Evolutionary conservation across 1,139 yeast genomes (phyloP).

Genomic region (Arxiozyma slooffiae): DNA sequence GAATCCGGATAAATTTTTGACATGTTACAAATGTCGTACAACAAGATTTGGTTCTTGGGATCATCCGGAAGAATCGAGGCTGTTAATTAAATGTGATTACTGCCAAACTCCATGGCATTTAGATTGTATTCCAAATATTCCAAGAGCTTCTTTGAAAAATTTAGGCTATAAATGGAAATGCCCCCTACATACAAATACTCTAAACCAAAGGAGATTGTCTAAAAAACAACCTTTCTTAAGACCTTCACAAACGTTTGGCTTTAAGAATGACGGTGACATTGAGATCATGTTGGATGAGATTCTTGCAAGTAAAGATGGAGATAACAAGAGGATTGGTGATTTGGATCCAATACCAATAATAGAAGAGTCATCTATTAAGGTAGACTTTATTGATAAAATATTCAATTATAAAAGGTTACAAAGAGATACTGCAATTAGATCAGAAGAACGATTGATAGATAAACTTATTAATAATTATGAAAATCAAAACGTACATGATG

Average conservation of each 20-base stretch:
- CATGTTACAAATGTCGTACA: slow-evolving; percentile 66
- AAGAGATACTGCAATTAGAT: slow-evolving; percentile 18
- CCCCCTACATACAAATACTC: slow-evolving; percentile 58
- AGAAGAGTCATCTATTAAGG: slow-evolving; percentile 61
- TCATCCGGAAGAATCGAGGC: slow-evolving; percentile 34
- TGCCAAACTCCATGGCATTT: slow-evolving; percentile 87
- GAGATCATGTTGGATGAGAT: slow-evolving; percentile 43
- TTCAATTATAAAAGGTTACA: slow-evolving; percentile 26
- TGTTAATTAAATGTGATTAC: slow-evolving; percentile 69
- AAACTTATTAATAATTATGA: slow-evolving; percentile 13
- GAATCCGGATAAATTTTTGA: slow-evolving; percentile 47
- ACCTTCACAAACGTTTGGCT: slow-evolving; percentile 49
- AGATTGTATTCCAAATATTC: slow-evolving; percentile 69
- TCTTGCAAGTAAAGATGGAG: slow-evolving; percentile 25
- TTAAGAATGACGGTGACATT: slow-evolving; percentile 58
- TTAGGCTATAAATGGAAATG: slow-evolving; percentile 86
- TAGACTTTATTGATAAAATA: slow-evolving; percentile 59
- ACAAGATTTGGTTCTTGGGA: slow-evolving; percentile 44
- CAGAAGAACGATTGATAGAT: slow-evolving; percentile 24
- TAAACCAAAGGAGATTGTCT: slow-evolving; percentile 35
- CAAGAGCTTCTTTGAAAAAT: slow-evolving; percentile 64
- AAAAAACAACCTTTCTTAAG: slow-evolving; percentile 47
- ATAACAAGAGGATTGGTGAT: slow-evolving; percentile 4
- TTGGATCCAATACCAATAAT: slow-evolving; percentile 29
- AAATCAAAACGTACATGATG: slow-evolving; percentile 9